Evolutionary conservation across 768 basidiomycete species (phyloP), one percentile per base, ranked within the genome.

Genomic region (Mycena chlorophos): DNA sequence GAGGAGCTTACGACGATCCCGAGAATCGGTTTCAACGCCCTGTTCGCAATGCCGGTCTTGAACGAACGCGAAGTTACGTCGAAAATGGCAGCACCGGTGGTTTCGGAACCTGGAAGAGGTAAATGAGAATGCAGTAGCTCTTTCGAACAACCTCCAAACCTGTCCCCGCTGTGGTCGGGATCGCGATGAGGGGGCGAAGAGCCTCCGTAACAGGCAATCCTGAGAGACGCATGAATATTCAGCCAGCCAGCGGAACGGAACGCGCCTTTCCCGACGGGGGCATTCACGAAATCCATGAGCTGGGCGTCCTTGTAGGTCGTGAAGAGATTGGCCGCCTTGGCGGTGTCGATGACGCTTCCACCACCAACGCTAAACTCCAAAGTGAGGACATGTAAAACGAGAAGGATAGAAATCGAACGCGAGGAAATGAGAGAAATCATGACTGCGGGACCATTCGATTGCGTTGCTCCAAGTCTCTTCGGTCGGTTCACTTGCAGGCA

Each of bases 261-360:
- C 1, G 25, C 25, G 4, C 95, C 95, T 71, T 93, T 94, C 39
- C 96, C 96, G 51, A 98, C 78, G 0, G 96, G 96, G 1, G 96
- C 94, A 67, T 98, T 98, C 71, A 98, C 91, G 69, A 96, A 98
- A 69, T 98, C 96, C 75, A 94, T 89, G 10, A 98, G 75, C 66
- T 97, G 91, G 1, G 91, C 83, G 60, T 98, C 92, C 62, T 88
- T 88, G 78, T 98, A 98, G 12, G 91, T 91, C 0, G 89, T 80
- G 71, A 94, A 95, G 83, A 98, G 65, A 72, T 98, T 98, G 28
- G 96, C 94, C 5, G 94, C 85, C 69, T 98, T 98, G 51, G 94
- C 91, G 0, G 94, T 97, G 68, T 97, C 95, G 66, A 97, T 97
- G 23, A 93, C 91, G 64, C 90, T 93, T 60, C 93, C 93, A n/a